These are phyloP conservation scores for Chlamydomonas sp. DNA, from an alignment of 139 green algal genomes.

Conservation along the genomic window DNA sequence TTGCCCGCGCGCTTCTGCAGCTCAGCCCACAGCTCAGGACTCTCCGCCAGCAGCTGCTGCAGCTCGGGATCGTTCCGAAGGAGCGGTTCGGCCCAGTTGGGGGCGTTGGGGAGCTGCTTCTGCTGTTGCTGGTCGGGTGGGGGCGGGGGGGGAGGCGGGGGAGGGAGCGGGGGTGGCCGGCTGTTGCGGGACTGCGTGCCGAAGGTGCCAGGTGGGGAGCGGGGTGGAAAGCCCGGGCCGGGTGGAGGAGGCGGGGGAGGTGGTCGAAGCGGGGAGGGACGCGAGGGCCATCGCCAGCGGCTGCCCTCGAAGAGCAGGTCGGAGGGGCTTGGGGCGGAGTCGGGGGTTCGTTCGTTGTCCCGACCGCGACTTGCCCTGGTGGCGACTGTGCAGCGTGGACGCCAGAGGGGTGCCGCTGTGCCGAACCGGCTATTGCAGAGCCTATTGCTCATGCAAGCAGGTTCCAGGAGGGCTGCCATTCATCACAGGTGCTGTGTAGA, in stretches of 20 bases:
- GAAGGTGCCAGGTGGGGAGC: background rate
- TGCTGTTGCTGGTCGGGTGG: background rate
- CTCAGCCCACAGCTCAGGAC: constrained; percentile 27
- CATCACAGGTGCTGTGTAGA: no score
- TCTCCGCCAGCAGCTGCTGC: background rate
- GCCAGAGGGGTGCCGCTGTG: no score
- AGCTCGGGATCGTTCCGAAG: constrained; percentile 2
- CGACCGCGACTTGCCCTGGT: no score
- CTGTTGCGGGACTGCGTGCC: no score
- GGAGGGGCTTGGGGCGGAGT: no score
- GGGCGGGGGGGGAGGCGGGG: background rate
- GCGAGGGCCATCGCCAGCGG: constrained; percentile 29
- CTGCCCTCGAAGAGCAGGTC: constrained; percentile 26
- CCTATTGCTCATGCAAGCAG: no score
- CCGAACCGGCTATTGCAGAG: no score
- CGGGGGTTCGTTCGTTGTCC: no score
- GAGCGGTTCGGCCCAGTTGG: constrained; percentile 15
- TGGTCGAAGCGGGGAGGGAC: background rate
- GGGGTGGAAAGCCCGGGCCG: background rate
- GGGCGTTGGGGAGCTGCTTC: background rate
- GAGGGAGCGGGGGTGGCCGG: background rate
- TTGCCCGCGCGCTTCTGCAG: constrained; percentile 28
- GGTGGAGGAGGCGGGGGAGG: background rate
- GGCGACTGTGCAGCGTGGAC: no score
- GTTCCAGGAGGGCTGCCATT: no score